phyloP scores from a whole-genome alignment of 2,329 filamentous ascomycete genomes.

The Atkinsonella hypoxylon region DNA sequence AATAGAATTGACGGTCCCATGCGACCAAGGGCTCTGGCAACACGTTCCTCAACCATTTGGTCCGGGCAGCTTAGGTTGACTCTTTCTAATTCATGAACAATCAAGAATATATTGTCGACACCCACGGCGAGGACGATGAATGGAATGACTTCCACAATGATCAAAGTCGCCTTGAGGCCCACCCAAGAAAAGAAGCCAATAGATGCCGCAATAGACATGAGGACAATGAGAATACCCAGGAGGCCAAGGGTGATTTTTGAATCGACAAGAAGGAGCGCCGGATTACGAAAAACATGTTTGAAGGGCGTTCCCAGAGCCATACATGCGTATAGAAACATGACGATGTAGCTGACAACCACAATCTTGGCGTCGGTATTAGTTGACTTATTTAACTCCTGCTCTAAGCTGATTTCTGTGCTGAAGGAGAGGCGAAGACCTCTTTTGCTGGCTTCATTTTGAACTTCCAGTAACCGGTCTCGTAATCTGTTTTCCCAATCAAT shows the following conservation, averaged over 20 bases:
- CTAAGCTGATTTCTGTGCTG: constrained; percentile 87
- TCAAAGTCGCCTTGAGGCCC: constrained; percentile 88
- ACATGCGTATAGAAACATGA: constrained; percentile 98
- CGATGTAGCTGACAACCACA: constrained; percentile 87
- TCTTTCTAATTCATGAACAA: constrained; percentile 94
- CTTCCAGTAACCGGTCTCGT: constrained; percentile 59
- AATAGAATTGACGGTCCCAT: constrained; percentile 96
- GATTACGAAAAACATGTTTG: constrained; percentile 67
- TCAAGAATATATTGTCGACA: constrained; percentile 97
- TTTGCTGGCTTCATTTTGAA: constrained; percentile 65
- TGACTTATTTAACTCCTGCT: constrained; percentile 93
- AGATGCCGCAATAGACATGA: constrained; percentile 94
- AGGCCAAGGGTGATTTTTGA: constrained; percentile 96
- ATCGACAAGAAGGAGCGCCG: constrained; percentile 75
- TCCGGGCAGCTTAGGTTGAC: constrained; percentile 89
- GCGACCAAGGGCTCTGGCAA: constrained; percentile 78
- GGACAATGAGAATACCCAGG: constrained; percentile 83
- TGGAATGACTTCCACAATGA: constrained; percentile 96
- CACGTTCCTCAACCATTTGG: constrained; percentile 71
- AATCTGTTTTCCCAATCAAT: constrained; percentile 84
- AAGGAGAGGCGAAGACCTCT: constrained; percentile 83
- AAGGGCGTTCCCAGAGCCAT: constrained; percentile 80
- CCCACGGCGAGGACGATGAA: constrained; percentile 94
- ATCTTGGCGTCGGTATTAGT: constrained; percentile 98
- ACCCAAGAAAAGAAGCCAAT: constrained; percentile 89